A percentile compares a stretch with the other conserved stretches of the same genome.
phyloP scores from a whole-genome alignment of 371 early-diverging fungal species.

The Mortierella polycephala region DNA sequence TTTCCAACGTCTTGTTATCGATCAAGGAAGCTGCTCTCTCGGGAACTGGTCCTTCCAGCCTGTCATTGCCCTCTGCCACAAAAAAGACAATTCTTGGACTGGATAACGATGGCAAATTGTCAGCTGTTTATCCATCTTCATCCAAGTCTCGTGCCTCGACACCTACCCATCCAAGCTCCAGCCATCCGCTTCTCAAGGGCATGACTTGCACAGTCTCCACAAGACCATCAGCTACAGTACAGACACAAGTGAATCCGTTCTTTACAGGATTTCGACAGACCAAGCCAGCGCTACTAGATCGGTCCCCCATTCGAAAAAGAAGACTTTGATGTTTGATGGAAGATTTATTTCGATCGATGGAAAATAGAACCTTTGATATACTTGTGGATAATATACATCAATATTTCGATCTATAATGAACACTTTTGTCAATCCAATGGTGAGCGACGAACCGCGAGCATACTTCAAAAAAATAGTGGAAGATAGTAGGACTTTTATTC shows the following conservation, averaged over 20 bases:
- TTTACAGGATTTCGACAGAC: slow-evolving; percentile 27
- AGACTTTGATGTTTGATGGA: not conserved
- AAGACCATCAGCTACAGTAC: not conserved
- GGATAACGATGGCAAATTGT: not conserved
- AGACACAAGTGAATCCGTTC: slow-evolving; percentile 5
- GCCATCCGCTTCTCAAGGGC: not conserved
- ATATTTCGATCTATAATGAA: too few species aligned
- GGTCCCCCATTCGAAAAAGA: not conserved
- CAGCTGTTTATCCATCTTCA: not conserved
- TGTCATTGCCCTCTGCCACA: slow-evolving; percentile 4
- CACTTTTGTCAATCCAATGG: too few species aligned
- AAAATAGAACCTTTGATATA: too few species aligned
- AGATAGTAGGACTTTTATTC: not conserved
- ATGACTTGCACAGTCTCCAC: not conserved
- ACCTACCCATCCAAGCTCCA: not conserved
- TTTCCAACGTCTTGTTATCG: slow-evolving; percentile 2
- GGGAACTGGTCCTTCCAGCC: slow-evolving; percentile 7
- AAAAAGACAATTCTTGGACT: not conserved
- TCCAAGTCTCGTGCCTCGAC: not conserved
- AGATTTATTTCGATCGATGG: too few species aligned
- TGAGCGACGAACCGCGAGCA: too few species aligned
- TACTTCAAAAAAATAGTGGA: not conserved
- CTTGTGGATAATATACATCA: too few species aligned
- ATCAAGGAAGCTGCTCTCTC: slow-evolving; percentile 16
- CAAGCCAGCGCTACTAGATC: slow-evolving; percentile 10